A percentile compares a stretch with the other conserved stretches of the same genome.
These are phyloP conservation scores for Cutaneotrichosporon sp. DNA, from an alignment of 1,284 basidiomycete species.

Conservation along the genomic window DNA sequence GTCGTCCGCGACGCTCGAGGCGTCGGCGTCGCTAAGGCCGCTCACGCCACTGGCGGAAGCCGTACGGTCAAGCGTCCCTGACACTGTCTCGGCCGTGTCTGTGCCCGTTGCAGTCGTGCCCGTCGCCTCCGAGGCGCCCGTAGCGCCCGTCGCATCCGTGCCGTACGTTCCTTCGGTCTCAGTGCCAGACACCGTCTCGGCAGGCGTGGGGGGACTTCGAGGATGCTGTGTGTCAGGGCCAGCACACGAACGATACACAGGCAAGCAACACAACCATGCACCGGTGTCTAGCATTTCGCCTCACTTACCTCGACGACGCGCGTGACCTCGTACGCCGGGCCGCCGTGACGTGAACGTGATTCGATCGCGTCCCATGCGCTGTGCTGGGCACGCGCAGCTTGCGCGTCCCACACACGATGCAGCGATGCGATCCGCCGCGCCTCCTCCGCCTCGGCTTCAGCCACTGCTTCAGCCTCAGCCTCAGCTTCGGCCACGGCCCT, in stretches of 20 bases:
- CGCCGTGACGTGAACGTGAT: background rate
- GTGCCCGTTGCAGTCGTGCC: background rate
- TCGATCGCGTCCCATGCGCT: constrained; percentile 1
- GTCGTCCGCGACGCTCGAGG: too few species aligned
- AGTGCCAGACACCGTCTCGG: background rate
- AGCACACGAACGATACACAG: background rate
- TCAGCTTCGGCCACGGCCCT: background rate
- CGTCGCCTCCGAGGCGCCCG: background rate
- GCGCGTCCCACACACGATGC: background rate
- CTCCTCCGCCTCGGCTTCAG: background rate
- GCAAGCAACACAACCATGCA: background rate
- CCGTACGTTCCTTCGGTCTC: background rate
- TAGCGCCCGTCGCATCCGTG: background rate
- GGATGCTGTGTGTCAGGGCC: background rate
- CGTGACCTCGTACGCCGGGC: background rate
- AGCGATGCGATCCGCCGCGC: background rate
- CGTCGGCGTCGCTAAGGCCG: too few species aligned
- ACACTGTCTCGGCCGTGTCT: too few species aligned
- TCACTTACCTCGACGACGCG: constrained; percentile 2
- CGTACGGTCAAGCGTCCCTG: too few species aligned
- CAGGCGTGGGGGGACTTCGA: background rate
- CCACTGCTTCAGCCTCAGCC: background rate
- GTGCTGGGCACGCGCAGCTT: background rate
- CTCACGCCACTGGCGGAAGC: too few species aligned
- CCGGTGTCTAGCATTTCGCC: background rate